Evolutionary conservation across 148 eudicot species (phyloP), one percentile per base, ranked within the genome.

Genomic region (Vaccinium vitisidaea): DNA sequence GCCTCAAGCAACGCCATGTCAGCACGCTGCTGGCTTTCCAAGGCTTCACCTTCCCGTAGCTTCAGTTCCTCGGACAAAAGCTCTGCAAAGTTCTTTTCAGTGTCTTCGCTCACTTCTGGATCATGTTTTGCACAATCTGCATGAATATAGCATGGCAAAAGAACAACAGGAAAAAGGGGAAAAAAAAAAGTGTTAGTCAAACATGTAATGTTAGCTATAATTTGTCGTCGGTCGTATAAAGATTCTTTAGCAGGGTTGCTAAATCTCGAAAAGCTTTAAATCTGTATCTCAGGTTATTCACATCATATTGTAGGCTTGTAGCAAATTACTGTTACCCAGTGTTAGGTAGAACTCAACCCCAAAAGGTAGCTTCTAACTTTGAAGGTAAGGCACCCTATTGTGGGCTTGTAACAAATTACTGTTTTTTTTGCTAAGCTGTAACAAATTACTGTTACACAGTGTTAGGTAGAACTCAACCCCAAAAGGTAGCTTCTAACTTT

Each of bases 81-180:
- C 0, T 92, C 97, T 1, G 90, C 89, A 15, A 90, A 90, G 52
- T 90, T 91, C 84, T 91, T 93, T 86, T 93, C 92, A 52, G 88
- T 89, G 76, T 92, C 95, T 84, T 91, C 94, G 74, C 86, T 91
- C 30, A 86, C 92, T 77, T 92, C 95, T 2, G 94, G 92, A 86
- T 94, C 98, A 84, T 90, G 95, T 90, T 92, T 94, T 86, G 92
- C 91, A 88, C 96, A 95, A 86, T 95, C 98, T 94, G 87, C 61
- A 71, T 30, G 63, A 23, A 16, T 13, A 25, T 8, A 76, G 16
- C 79, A 50, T 54, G 46, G 18, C 74, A 69, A 69, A 36, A 27
- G 74, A 69, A 65, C 43, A 75, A 8, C 54, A 16, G 11, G 78
- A 12, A 15, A 84, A 30, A 71, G 5, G 67, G 7, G 21, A 27